Evolutionary conservation across 169 alveolate genomes (phyloP).

Genomic region (Plasmodium knowlesi): DNA sequence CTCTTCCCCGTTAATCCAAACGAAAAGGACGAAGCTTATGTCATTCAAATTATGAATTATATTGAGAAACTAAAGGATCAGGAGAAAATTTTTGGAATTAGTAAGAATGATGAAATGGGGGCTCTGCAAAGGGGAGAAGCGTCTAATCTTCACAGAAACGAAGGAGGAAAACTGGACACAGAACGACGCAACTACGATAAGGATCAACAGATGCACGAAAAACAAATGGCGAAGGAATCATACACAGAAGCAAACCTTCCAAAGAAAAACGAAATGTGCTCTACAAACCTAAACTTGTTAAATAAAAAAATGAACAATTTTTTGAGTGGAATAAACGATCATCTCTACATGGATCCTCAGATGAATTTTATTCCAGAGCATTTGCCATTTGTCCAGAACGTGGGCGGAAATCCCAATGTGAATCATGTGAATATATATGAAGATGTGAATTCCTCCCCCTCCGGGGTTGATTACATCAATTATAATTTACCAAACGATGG

Average conservation of each 20-base stretch:
- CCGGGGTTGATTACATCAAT: constrained; percentile 17
- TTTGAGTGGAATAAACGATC: constrained; percentile 13
- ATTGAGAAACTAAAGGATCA: constrained; percentile 55
- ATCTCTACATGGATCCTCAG: constrained; percentile 5
- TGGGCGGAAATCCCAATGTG: not conserved
- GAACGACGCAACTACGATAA: not conserved
- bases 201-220: not conserved
- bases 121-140: not conserved
- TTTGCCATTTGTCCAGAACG: not conserved
- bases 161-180: not conserved
- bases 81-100: constrained; percentile 44
- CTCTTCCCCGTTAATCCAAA: constrained; percentile 67
- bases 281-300: not conserved
- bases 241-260: not conserved
- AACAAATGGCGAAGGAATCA: not conserved
- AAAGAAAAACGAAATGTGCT: not conserved
- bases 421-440: constrained; percentile 22
- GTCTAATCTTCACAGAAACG: not conserved
- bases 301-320: constrained; percentile 48
- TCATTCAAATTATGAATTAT: constrained; percentile 58
- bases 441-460: constrained; percentile 2
- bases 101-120: not conserved
- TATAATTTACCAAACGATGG: constrained; percentile 5
- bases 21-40: constrained; percentile 66
- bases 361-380: constrained; percentile 26